Evolutionary conservation across 768 basidiomycete species (phyloP).

Genomic region (Calocybe gangraenosa): DNA sequence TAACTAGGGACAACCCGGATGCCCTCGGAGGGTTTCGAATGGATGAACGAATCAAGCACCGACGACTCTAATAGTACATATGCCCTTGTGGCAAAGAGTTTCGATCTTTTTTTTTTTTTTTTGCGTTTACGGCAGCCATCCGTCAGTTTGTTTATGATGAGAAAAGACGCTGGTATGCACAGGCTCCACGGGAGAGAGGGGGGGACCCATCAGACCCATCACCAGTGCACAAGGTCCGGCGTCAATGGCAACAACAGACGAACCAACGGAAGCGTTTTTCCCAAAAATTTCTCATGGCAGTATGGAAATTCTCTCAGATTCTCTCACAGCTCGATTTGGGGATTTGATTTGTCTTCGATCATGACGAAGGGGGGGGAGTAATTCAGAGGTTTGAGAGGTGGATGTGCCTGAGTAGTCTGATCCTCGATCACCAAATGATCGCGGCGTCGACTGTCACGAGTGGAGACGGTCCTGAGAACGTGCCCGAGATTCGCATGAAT

Average conservation of each 20-base stretch:
- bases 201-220: slow-evolving; percentile 1
- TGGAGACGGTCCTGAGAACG: slow-evolving; percentile 24
- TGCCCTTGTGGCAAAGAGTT: slow-evolving; percentile 2
- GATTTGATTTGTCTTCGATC: slow-evolving; percentile 27
- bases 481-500: slow-evolving; percentile 30
- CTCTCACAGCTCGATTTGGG: slow-evolving; percentile 12
- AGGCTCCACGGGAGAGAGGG: slow-evolving; percentile 8
- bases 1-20: slow-evolving; percentile 6
- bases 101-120: slow-evolving; percentile 2
- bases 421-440: slow-evolving; percentile 29
- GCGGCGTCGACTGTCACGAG: slow-evolving; percentile 32
- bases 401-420: slow-evolving; percentile 27
- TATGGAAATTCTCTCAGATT: slow-evolving; percentile 5
- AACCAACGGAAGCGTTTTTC: slow-evolving; percentile 11
- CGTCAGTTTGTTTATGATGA: slow-evolving; percentile 2
- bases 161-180: not conserved
- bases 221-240: slow-evolving; percentile 7
- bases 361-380: slow-evolving; percentile 19
- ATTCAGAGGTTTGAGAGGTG: too few species aligned
- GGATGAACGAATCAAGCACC: slow-evolving; percentile 19
- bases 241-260: not conserved
- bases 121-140: slow-evolving; percentile 5
- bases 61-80: not conserved
- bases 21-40: slow-evolving; percentile 8
- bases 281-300: too few species aligned